These are phyloP conservation scores for Pseudocercospora musae DNA, from an alignment of 2,329 filamentous ascomycete genomes.

Conservation along the genomic window DNA sequence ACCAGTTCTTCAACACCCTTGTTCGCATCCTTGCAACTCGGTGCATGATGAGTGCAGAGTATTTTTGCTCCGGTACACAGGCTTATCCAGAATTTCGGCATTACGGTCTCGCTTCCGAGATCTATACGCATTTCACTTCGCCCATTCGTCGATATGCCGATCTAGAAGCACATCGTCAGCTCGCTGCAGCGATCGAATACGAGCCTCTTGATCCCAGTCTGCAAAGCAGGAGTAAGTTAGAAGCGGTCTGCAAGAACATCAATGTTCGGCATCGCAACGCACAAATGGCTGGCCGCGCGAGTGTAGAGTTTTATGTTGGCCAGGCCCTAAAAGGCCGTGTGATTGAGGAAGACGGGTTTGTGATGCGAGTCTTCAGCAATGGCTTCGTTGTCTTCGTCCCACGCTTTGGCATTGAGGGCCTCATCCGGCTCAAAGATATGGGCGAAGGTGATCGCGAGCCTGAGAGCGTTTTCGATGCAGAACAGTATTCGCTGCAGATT, in stretches of 20 bases:
- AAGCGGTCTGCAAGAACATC: constrained; percentile 96
- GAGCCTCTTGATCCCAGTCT: constrained; percentile 78
- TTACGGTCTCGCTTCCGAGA: constrained; percentile 92
- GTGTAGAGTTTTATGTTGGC: constrained; percentile 96
- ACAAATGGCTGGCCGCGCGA: constrained; percentile 88
- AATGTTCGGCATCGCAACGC: constrained; percentile 96
- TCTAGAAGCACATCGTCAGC: constrained; percentile 86
- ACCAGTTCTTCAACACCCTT: constrained; percentile 98
- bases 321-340: constrained; percentile 81
- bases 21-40: constrained; percentile 95
- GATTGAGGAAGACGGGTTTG: constrained; percentile 83
- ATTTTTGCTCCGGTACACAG: constrained; percentile 93
- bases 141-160: constrained; percentile 98
- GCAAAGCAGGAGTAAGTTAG: constrained; percentile 77
- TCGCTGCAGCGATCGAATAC: constrained; percentile 93
- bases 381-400: constrained; percentile 96
- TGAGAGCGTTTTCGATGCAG: constrained; percentile 77
- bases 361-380: constrained; percentile 97
- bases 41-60: constrained; percentile 99
- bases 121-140: constrained; percentile 98
- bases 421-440: constrained; percentile 83
- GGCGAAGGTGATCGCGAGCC: constrained; percentile 62
- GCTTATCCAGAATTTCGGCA: constrained; percentile 92
- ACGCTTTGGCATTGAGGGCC: constrained; percentile 87
- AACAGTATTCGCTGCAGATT: constrained; percentile 72